Evolutionary conservation across 2,329 filamentous ascomycete species (phyloP), one percentile per base, ranked within the genome.

Genomic region (Fusarium xyrophilum): DNA sequence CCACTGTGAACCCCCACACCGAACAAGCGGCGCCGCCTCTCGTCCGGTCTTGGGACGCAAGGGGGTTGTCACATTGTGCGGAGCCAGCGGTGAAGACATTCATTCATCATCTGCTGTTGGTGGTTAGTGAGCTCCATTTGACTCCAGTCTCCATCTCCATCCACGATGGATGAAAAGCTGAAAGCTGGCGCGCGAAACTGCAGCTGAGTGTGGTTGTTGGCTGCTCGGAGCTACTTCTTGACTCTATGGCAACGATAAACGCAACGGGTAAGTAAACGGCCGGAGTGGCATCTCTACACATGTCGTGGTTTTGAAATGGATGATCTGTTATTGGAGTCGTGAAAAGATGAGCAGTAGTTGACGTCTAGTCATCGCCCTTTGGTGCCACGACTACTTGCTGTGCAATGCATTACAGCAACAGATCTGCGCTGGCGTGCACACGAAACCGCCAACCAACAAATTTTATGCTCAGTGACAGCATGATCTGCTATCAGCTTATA

Each of bases 1-100:
- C 17, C 21, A 7, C 33, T 30, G 48, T 44, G 33, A 56, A 43
- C 32, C 39, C 38, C 46, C 50, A 40, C 57, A 52, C 62, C 66
- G 43, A 67, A 59, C 46, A 32, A 67, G 62, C 40, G 46, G 46
- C 62, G 66, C 57, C 62, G 56, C 51, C 55, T 56, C 51, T 62
- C 43, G 50, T 60, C 56, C 11, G 51, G 40, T 44, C 46, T 53
- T 54, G 35, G 33, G 48, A 69, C n/a, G 67, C 67, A 69, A 69
- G 67, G 67, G 67, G 68, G 53, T 39, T 47, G 46, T 58, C 36
- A 67, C 42, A 67, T 63, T 35, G 28, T 51, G 51, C 25, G 57
- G 63, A 51, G 57, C 53, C 38, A 57, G 60, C 66, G 66, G 65
- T 69, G 62, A 68, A 69, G 63, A 66, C 53, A 53, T 60, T 48